phyloP scores from a whole-genome alignment of 164 flowering plant species.

The Berberis vulgaris region DNA sequence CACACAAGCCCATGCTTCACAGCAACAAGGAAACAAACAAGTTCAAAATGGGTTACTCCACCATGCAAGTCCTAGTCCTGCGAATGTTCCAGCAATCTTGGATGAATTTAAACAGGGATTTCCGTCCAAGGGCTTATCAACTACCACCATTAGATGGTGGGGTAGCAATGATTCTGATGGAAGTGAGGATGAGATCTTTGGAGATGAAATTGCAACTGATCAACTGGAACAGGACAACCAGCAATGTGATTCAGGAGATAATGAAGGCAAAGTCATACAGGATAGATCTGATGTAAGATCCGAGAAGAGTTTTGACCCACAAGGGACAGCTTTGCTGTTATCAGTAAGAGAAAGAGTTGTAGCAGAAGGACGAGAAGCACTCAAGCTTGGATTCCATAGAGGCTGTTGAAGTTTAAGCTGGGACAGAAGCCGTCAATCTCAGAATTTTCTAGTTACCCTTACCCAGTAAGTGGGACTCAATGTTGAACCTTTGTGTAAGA shows the following conservation, averaged over 20 bases:
- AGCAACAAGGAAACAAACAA: no score
- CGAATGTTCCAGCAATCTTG: conserved; percentile 10
- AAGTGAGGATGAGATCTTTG: conserved; percentile 5
- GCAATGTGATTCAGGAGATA: conserved; percentile 7
- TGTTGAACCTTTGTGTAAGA: no score
- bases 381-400: conserved; percentile 34
- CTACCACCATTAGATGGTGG: conserved; percentile 55
- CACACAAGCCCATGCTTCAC: no score
- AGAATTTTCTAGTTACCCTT: conserved; percentile 36
- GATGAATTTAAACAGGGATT: conserved; percentile 76
- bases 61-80: conserved; percentile 4
- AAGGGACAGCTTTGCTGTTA: conserved; percentile 28
- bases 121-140: conserved; percentile 57
- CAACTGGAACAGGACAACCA: conserved; percentile 10
- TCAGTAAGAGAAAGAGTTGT: conserved; percentile 40
- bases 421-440: conserved; percentile 27
- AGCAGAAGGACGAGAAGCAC: conserved; percentile 46
- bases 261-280: background rate
- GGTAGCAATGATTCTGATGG: conserved; percentile 25
- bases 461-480: conserved; percentile 14
- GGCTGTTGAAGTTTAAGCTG: conserved; percentile 17
- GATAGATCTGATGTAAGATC: conserved; percentile 12
- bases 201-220: conserved; percentile 13
- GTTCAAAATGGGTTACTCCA: no score
- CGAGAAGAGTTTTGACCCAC: conserved; percentile 8